Conservation (phyloP, 257 asterid species). For the Oldenlandia corymbosa region DNA sequence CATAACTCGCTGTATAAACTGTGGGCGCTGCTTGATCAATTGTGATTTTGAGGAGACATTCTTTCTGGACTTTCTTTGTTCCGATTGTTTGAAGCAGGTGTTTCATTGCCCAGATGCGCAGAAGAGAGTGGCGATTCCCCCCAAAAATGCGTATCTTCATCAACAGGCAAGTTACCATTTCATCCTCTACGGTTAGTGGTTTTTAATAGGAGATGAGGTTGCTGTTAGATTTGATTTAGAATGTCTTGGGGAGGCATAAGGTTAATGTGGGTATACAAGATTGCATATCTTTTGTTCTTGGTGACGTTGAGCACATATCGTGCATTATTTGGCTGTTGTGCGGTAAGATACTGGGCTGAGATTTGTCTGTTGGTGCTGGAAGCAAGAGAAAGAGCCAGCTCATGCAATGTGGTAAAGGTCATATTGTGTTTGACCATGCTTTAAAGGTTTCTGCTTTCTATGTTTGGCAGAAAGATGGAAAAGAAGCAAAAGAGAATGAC, state of each 20-base stretch:
- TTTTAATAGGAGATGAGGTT: slow-evolving; percentile 13
- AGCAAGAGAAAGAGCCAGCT: background rate
- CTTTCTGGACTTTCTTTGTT: slow-evolving; percentile 36
- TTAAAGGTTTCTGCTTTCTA: background rate
- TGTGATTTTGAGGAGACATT: slow-evolving; percentile 59
- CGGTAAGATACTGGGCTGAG: background rate
- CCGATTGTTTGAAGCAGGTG: slow-evolving; percentile 36
- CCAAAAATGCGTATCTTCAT: slow-evolving; percentile 17
- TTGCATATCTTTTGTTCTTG: background rate
- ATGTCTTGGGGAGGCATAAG: background rate
- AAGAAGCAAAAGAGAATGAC: background rate
- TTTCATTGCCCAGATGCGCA: slow-evolving; percentile 26
- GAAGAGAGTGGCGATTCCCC: slow-evolving; percentile 17
- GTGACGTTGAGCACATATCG: background rate
- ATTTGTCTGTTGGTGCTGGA: slow-evolving; percentile 1
- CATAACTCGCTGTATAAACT: slow-evolving; percentile 57
- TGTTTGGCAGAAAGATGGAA: background rate
- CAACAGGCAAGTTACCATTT: slow-evolving; percentile 33
- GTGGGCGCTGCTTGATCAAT: slow-evolving; percentile 68
- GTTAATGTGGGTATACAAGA: background rate
- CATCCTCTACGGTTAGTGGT: slow-evolving; percentile 35
- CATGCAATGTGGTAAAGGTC: background rate
- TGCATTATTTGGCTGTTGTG: background rate
- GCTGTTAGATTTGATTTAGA: background rate
- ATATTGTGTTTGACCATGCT: background rate